These are phyloP conservation scores for Porcisia hertigi DNA, from an alignment of 208 protist genomes.

Conservation along the genomic window DNA sequence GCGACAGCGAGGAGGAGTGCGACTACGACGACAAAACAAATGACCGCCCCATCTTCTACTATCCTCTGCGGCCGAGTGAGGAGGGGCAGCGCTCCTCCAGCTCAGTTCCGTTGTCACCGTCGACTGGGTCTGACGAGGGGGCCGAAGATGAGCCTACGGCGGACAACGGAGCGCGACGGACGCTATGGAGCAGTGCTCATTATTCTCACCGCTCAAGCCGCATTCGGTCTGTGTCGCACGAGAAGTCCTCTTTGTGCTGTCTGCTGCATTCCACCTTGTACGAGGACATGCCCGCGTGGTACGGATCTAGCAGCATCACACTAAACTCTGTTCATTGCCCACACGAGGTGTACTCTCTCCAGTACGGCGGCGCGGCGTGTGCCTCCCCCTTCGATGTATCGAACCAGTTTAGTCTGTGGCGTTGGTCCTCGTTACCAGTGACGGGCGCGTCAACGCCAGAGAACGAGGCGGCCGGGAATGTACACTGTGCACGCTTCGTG, in stretches of 20 bases:
- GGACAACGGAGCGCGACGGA: background rate
- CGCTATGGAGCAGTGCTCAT: background rate
- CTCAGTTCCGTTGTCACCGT: background rate
- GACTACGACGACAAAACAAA: conserved; percentile 71
- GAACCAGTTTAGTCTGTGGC: conserved; percentile 20
- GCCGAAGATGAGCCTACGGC: conserved; percentile 1
- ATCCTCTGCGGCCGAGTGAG: conserved; percentile 56
- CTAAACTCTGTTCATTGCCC: conserved; percentile 6
- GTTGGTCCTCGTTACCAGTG: conserved; percentile 3
- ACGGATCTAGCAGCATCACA: conserved; percentile 40
- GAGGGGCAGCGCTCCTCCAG: conserved; percentile 28
- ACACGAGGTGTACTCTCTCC: conserved; percentile 14
- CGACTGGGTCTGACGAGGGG: conserved; percentile 5
- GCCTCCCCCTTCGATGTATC: conserved; percentile 23
- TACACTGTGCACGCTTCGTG: conserved; percentile 15
- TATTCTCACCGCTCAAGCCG: conserved; percentile 9
- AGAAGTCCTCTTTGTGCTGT: conserved; percentile 22
- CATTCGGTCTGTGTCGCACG: background rate
- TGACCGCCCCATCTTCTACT: conserved; percentile 71
- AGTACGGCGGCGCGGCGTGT: conserved; percentile 33
- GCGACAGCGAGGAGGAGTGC: conserved; percentile 82
- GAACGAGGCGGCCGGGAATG: conserved; percentile 6
- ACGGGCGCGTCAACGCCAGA: background rate
- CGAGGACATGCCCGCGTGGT: conserved; percentile 37
- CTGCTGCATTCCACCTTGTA: conserved; percentile 45